Conservation (phyloP, 306 rosid genomes). For the Quercus berberidifolia region DNA sequence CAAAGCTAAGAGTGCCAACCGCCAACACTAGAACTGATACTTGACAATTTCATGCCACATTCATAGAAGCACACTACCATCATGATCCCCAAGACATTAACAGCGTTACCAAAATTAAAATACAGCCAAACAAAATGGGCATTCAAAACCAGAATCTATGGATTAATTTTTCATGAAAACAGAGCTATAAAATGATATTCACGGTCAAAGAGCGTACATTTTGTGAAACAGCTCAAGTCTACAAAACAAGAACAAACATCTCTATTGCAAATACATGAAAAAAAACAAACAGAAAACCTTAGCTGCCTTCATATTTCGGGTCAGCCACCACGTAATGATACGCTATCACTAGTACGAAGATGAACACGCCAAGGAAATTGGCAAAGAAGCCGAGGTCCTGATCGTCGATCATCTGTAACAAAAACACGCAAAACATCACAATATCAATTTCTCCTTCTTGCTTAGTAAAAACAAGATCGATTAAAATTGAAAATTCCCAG, state of each 20-base stretch:
- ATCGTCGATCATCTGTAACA: slow-evolving; percentile 80
- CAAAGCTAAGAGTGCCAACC: not conserved
- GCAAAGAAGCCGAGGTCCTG: slow-evolving; percentile 84
- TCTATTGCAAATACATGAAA: not conserved
- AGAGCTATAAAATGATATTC: not conserved
- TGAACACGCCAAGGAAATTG: slow-evolving; percentile 85
- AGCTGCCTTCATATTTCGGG: slow-evolving; percentile 66
- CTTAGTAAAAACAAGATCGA: not conserved
- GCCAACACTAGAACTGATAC: not conserved
- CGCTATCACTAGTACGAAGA: slow-evolving; percentile 76
- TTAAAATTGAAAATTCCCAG: too few species aligned
- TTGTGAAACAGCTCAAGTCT: slow-evolving; percentile 23
- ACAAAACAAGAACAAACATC: slow-evolving; percentile 24
- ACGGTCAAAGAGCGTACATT: slow-evolving; percentile 4
- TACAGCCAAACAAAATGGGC: too few species aligned
- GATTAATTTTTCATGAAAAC: not conserved
- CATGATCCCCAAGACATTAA: not conserved
- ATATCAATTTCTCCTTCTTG: not conserved
- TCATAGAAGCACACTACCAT: not conserved
- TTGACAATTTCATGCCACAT: not conserved
- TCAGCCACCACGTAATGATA: slow-evolving; percentile 90
- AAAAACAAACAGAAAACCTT: not conserved
- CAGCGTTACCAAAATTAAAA: not conserved
- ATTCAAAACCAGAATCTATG: not conserved
- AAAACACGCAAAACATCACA: slow-evolving; percentile 9